phyloP scores from a whole-genome alignment of 2,329 filamentous ascomycete species.

The Cladobotryum mycophilum region DNA sequence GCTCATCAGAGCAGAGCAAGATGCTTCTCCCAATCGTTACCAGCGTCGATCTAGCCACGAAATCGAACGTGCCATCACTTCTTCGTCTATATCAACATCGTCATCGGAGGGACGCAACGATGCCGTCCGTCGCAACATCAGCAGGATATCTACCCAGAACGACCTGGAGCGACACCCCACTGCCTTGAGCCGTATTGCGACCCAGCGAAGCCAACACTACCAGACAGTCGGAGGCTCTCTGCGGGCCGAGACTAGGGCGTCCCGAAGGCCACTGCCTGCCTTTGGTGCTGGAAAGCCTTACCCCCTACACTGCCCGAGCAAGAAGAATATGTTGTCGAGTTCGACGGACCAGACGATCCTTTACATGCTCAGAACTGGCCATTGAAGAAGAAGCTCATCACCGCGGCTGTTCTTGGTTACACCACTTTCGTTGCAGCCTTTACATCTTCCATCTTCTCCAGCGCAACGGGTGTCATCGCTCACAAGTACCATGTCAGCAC shows the following conservation, averaged over 20 bases:
- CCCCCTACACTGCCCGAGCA: constrained; percentile 62
- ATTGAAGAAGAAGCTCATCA: constrained; percentile 66
- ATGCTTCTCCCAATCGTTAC: constrained; percentile 40
- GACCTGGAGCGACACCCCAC: constrained; percentile 66
- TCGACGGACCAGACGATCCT: constrained; percentile 77
- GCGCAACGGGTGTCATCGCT: constrained; percentile 54
- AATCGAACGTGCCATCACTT: constrained; percentile 55
- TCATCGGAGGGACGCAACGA: constrained; percentile 37
- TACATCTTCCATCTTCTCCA: constrained; percentile 68
- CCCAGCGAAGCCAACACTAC: constrained; percentile 63
- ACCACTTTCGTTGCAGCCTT: constrained; percentile 68
- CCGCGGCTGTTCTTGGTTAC: constrained; percentile 63
- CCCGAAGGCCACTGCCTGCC: constrained; percentile 53
- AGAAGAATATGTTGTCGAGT: constrained; percentile 78
- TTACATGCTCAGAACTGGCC: constrained; percentile 87
- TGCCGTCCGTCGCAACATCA: constrained; percentile 43
- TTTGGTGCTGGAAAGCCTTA: constrained; percentile 72
- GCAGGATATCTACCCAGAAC: constrained; percentile 55
- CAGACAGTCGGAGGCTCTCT: constrained; percentile 58
- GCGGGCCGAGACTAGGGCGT: constrained; percentile 38
- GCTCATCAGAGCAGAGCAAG: constrained; percentile 47
- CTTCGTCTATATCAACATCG: constrained; percentile 44
- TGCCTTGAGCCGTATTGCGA: constrained; percentile 64
- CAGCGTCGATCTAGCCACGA: constrained; percentile 40
- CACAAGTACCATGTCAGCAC: constrained; percentile 52